Percentiles rank a stretch among this genome's conserved stretches.
These are phyloP conservation scores for Apophysomyces ossiformis DNA, from an alignment of 371 early-diverging fungal genomes.

Conservation along the genomic window DNA sequence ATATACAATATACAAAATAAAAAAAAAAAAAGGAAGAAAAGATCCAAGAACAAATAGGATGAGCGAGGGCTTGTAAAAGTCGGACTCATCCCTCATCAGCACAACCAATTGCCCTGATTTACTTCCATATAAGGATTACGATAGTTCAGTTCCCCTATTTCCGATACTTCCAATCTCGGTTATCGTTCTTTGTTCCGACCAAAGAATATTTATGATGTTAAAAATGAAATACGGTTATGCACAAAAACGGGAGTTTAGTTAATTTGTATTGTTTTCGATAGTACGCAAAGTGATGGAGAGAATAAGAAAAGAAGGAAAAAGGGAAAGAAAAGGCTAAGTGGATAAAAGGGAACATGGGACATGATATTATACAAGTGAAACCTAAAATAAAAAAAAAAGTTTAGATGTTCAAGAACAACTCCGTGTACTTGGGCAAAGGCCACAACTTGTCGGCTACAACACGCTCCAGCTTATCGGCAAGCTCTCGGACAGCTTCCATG, in stretches of 20 bases:
- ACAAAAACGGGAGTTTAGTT: neutral
- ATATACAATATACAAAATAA: too few relatives aligned
- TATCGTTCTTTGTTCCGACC: too few relatives aligned
- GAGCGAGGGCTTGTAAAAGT: slow-evolving; percentile 1
- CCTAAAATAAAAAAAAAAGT: neutral
- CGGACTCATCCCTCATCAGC: neutral
- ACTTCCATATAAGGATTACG: neutral
- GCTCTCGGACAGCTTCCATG: slow-evolving; percentile 75
- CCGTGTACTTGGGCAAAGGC: slow-evolving; percentile 96
- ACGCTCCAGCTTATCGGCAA: slow-evolving; percentile 81
- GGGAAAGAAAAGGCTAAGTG: neutral
- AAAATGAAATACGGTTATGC: neutral
- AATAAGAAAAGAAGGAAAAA: neutral
- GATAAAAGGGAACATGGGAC: neutral
- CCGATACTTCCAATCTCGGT: neutral
- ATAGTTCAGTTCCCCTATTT: neutral
- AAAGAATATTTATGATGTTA: too few relatives aligned
- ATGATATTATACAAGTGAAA: slow-evolving; percentile 9
- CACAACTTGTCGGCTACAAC: slow-evolving; percentile 88
- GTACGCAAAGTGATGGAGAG: too few relatives aligned
- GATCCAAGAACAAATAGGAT: neutral
- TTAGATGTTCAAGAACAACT: slow-evolving; percentile 84
- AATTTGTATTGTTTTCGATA: too few relatives aligned
- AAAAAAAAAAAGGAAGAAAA: neutral
- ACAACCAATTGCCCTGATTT: neutral